A percentile compares a stretch with the other conserved stretches of the same genome.
phyloP scores from a whole-genome alignment of 257 asterid genomes.

The Ballota nigra region DNA sequence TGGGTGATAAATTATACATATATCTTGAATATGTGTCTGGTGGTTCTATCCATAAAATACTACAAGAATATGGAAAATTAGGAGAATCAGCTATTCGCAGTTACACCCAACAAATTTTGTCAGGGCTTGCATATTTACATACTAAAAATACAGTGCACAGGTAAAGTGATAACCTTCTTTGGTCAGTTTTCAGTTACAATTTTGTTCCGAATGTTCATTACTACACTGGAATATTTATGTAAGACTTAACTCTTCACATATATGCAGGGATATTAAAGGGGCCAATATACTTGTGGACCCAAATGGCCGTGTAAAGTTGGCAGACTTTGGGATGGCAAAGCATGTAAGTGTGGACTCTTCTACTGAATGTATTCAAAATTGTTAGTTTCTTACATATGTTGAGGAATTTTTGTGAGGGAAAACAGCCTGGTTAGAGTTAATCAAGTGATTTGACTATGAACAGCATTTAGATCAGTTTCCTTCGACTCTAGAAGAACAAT shows the following conservation, averaged over 20 bases:
- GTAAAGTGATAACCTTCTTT: conserved; percentile 33
- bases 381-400: conserved; percentile 16
- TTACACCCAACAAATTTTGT: conserved; percentile 90
- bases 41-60: conserved; percentile 90
- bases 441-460: conserved; percentile 17
- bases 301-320: conserved; percentile 89
- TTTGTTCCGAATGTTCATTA: not conserved
- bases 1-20: conserved; percentile 80
- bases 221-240: not conserved
- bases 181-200: conserved; percentile 20
- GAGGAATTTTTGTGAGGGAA: not conserved
- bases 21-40: conserved; percentile 96
- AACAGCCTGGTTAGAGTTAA: conserved; percentile 10
- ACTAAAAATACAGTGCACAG: conserved; percentile 89
- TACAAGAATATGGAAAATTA: conserved; percentile 89
- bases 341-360: conserved; percentile 62
- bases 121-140: conserved; percentile 91
- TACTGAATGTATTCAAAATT: not conserved
- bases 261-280: conserved; percentile 94
- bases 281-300: conserved; percentile 99
- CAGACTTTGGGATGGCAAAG: conserved; percentile 98
- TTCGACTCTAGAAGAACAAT: not conserved
- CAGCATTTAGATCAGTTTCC: conserved; percentile 11
- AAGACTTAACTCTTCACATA: conserved; percentile 3
- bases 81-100: conserved; percentile 95